These are phyloP conservation scores for Anastatica hierochuntica DNA, from an alignment of 345 rosid genomes.

Conservation along the genomic window DNA sequence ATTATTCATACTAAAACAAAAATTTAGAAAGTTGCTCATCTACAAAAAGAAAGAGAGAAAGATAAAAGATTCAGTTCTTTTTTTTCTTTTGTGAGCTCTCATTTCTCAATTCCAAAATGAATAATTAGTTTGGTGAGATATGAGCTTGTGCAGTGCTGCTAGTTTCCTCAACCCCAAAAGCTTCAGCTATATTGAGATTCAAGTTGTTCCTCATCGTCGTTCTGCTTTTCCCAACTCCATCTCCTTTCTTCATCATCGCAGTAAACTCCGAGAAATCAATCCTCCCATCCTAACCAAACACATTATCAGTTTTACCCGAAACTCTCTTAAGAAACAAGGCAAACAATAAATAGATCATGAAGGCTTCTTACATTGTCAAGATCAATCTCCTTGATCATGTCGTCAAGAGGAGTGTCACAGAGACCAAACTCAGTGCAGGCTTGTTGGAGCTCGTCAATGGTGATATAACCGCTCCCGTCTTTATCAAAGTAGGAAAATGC, in stretches of 20 bases:
- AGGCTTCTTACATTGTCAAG: constrained; percentile 70
- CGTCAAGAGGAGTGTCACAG: constrained; percentile 67
- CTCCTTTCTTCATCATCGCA: constrained; percentile 81
- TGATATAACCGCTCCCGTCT: constrained; percentile 89
- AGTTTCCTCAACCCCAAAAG: constrained; percentile 35
- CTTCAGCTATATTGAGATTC: constrained; percentile 67
- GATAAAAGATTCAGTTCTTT: no score
- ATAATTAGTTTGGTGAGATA: constrained; percentile 9
- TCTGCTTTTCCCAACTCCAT: constrained; percentile 55
- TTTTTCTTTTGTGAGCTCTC: constrained; percentile 1
- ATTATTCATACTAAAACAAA: background rate
- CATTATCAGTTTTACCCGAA: constrained; percentile 22
- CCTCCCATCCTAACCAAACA: constrained; percentile 87
- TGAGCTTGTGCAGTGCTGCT: constrained; percentile 12
- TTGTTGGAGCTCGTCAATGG: constrained; percentile 85
- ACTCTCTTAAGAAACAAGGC: constrained; percentile 1
- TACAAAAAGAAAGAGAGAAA: constrained; percentile 4
- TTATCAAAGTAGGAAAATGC: constrained; percentile 87
- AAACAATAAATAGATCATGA: background rate
- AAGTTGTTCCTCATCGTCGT: constrained; percentile 69
- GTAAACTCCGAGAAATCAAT: constrained; percentile 82
- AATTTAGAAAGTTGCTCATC: constrained; percentile 11
- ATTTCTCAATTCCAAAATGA: constrained; percentile 1
- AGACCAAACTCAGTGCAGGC: constrained; percentile 94
- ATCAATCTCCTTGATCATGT: constrained; percentile 79